These are phyloP conservation scores for Gnomoniopsis smithogilvyi DNA, from an alignment of 2,329 filamentous ascomycete species.

Conservation along the genomic window DNA sequence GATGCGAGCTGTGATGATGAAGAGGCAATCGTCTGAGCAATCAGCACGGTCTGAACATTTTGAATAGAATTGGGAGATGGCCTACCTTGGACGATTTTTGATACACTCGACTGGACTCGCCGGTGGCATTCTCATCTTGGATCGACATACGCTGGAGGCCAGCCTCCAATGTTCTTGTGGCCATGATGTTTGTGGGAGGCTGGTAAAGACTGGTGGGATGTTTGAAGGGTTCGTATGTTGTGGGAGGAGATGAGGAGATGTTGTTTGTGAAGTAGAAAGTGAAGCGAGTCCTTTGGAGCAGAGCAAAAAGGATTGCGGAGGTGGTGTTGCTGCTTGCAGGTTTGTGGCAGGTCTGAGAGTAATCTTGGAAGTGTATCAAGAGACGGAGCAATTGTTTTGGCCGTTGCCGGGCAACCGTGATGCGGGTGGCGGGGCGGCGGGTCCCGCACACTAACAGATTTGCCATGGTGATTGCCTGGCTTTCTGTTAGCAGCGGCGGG, in stretches of 20 bases:
- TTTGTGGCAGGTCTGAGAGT: neutral
- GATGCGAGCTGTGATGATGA: slow-evolving; percentile 44
- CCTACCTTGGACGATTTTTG: slow-evolving; percentile 73
- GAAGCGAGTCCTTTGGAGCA: neutral
- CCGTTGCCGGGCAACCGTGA: neutral
- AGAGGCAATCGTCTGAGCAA: slow-evolving; percentile 38
- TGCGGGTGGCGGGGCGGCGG: too few species aligned
- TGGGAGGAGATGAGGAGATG: neutral
- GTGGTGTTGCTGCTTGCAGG: neutral
- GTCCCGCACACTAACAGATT: neutral
- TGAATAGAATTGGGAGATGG: slow-evolving; percentile 19
- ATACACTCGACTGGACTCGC: slow-evolving; percentile 52
- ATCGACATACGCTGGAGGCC: slow-evolving; percentile 89
- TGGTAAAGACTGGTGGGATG: neutral
- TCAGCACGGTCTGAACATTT: slow-evolving; percentile 23
- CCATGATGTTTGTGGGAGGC: slow-evolving; percentile 45
- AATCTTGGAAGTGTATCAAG: neutral
- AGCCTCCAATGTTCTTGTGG: slow-evolving; percentile 71
- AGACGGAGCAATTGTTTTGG: neutral
- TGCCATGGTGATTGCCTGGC: too few species aligned
- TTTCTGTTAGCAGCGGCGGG: neutral
- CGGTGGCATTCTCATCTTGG: slow-evolving; percentile 77
- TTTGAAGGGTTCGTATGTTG: neutral
- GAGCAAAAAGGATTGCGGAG: neutral
- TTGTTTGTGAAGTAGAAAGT: neutral